Evolutionary conservation across 352 stramenopile species (phyloP), one percentile per base, ranked within the genome.

Genomic region (Pythium aristosporum): DNA sequence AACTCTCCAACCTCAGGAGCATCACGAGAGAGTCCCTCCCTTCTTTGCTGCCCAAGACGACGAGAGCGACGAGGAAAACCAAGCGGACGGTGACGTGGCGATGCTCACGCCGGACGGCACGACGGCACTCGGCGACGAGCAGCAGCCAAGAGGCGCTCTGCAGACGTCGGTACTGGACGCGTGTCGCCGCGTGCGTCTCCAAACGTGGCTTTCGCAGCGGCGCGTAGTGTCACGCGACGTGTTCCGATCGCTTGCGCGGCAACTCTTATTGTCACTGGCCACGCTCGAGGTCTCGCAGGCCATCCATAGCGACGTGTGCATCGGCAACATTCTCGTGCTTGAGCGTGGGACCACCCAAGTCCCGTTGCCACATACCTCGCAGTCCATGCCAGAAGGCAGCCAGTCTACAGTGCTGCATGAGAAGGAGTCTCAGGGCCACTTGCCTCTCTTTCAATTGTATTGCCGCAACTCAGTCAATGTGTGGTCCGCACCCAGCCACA

Each of bases 221-320:
- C 42, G 65, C 6, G 57, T 61, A 2, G 63, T 87, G 18, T 67
- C 75, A 63, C 12, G 76, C 80, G 51, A 53, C 41, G 72, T 68
- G 18, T 63, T 91, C 43, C 76, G 74, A 2, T 87, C 78, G 6
- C 83, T 91, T 51, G 56, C 86, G 32, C 68, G 74, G 11, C 82
- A 94, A 67, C 68, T 91, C 61, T 58, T 92, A 49, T 53, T 91
- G 16, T 82, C 77, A 1, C 64, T 89, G 42, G 56, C 73, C 16
- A 77, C 80, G 28, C 61, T 94, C n/a, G 82, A 92, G 60, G 51
- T 57, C 6, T 72, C 68, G 0, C 71, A 74, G 3, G 65, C 73
- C 18, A 64, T 76, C 18, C 82, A 90, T 63, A 61, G 55, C 15
- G 77, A 85, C 23, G 79, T 94, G 52, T 86, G 76, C 5, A 48